These are phyloP conservation scores for Xylariomycetidae sp. DNA, from an alignment of 2,329 filamentous ascomycete species.

Conservation along the genomic window DNA sequence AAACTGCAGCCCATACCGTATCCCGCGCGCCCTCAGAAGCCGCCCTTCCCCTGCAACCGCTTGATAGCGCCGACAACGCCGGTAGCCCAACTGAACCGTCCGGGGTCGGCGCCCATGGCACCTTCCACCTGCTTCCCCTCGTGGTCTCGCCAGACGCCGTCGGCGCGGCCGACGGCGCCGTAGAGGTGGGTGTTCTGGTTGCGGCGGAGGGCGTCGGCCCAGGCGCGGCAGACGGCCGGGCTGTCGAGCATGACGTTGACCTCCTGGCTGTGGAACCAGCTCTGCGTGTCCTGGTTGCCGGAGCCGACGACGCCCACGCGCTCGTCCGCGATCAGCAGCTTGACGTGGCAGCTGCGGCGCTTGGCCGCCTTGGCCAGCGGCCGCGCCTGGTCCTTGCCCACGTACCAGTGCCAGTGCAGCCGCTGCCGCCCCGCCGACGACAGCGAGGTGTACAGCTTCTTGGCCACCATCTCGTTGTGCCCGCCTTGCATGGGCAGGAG, in stretches of 20 bases:
- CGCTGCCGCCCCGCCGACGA: conserved; percentile 38
- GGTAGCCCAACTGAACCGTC: conserved; percentile 19
- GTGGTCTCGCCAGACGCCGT: conserved; percentile 58
- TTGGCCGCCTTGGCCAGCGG: conserved; percentile 64
- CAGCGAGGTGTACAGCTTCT: conserved; percentile 51
- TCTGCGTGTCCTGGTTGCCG: conserved; percentile 77
- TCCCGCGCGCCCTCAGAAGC: conserved; percentile 23
- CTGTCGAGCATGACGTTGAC: conserved; percentile 72
- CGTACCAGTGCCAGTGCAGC: conserved; percentile 63
- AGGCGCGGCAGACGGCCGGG: conserved; percentile 50
- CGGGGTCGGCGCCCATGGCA: conserved; percentile 51
- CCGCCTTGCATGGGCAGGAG: conserved; percentile 70
- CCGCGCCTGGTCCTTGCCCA: conserved; percentile 63
- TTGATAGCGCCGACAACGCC: conserved; percentile 23
- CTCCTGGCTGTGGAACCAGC: conserved; percentile 73
- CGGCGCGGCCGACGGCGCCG: conserved; percentile 44
- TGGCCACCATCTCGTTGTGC: conserved; percentile 65
- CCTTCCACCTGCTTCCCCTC: conserved; percentile 34
- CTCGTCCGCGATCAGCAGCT: conserved; percentile 67
- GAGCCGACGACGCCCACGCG: conserved; percentile 65
- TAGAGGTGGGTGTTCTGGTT: conserved; percentile 63
- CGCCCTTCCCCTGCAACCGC: conserved; percentile 21
- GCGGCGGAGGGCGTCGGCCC: conserved; percentile 54
- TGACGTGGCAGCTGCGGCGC: conserved; percentile 66
- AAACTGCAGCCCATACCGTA: no score